Evolutionary conservation across 805 yeast genomes (phyloP), one percentile per base, ranked within the genome.

Genomic region (Starmerella vitae): DNA sequence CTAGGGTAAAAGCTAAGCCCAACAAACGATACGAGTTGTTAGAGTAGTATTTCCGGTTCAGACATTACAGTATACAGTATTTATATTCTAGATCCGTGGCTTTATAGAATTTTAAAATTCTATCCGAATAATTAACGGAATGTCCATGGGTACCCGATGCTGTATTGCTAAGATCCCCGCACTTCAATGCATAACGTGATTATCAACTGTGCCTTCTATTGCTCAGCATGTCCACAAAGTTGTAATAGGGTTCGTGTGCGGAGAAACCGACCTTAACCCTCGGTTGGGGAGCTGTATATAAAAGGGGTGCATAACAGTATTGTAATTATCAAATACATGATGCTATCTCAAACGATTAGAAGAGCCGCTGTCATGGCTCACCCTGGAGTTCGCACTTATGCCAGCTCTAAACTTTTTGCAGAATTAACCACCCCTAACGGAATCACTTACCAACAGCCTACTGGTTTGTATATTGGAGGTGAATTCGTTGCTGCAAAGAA

Each of bases 401-500:
- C 33, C 33, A 18, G 13, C 33, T 27, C 30, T 15, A 14, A 38
- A 17, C 27, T 42, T 27, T 44, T 33, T 30, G 20, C 32, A 12
- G 39, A 43, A 9, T 32, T 46, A 20, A 46, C 49, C n/a, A 32
- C 45, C 10, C 49, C 49, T 8, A 46, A 46, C 33, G 48, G 42
- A 21, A 21, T 53, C 24, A 62, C 66, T 26, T 79, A 78, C 55
- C 67, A 72, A 37, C 93, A 81, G 64, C 94, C 94, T 52, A 76
- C 80, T 9, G 51, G 51, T 28, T 64, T 86, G 52, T 86, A 82
- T 68, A 83, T 86, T 59, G 78, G 83, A 66, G 82, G 82, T 61
- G 82, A 67, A 42, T 52, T 42, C 38, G 53, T 51, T 20, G 59
- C 67, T 35, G 71, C 85, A 12, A 62, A 66, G 44, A 69, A 67